Evolutionary conservation across 305 asterid genomes (phyloP).

Genomic region (Fraxinus nigra): DNA sequence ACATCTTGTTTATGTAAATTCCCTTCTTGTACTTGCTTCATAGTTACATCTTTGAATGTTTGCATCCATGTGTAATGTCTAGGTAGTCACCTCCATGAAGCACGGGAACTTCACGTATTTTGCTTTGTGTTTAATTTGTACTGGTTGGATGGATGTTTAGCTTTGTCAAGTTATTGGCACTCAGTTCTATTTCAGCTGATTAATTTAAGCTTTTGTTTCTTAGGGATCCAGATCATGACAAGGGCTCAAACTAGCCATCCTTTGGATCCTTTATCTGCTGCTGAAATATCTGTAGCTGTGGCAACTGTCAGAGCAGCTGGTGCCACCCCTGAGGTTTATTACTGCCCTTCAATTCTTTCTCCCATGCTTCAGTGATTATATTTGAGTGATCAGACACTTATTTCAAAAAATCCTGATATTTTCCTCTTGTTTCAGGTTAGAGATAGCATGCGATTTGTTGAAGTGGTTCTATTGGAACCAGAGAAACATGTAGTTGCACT

Average conservation of each 20-base stretch:
- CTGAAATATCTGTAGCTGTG: constrained; percentile 79
- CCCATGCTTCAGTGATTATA: not conserved
- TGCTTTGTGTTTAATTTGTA: not conserved
- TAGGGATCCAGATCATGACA: constrained; percentile 51
- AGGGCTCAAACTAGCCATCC: constrained; percentile 84
- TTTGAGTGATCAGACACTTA: not conserved
- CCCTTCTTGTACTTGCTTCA: not conserved
- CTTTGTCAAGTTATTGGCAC: not conserved
- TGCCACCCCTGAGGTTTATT: constrained; percentile 75
- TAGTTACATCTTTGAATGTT: not conserved
- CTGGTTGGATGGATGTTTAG: constrained; percentile 16
- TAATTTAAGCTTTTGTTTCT: constrained; percentile 25
- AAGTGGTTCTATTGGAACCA: constrained; percentile 91
- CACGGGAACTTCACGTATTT: not conserved
- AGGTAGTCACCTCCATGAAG: not conserved
- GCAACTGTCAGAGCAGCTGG: constrained; percentile 88
- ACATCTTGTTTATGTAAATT: constrained; percentile 17
- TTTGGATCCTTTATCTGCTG: constrained; percentile 74
- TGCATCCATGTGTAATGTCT: not conserved
- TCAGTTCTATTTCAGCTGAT: not conserved
- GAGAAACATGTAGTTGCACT: constrained; percentile 79
- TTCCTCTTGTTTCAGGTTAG: constrained; percentile 60
- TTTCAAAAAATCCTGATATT: constrained; percentile 8
- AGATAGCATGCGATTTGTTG: constrained; percentile 94
- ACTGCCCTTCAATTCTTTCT: constrained; percentile 10